Evolutionary conservation across 2,329 filamentous ascomycete genomes (phyloP).

Genomic region (Sporothrix sp.): DNA sequence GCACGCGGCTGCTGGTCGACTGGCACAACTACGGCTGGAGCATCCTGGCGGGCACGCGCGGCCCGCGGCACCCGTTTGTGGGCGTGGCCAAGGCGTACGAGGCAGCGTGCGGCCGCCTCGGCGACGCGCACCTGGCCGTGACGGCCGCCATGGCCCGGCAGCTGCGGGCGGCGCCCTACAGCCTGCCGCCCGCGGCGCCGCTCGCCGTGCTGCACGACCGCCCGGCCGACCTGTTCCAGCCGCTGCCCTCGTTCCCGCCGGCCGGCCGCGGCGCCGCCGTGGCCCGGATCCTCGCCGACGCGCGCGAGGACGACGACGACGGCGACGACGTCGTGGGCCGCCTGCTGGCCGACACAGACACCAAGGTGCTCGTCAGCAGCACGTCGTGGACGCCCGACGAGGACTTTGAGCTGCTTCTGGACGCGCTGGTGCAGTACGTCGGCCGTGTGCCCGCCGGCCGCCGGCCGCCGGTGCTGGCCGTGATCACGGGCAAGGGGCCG

Average conservation of each 20-base stretch:
- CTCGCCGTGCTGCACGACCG: conserved; percentile 75
- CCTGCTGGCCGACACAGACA: neutral
- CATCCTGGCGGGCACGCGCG: conserved; percentile 60
- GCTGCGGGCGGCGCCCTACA: conserved; percentile 54
- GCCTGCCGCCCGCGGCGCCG: conserved; percentile 42
- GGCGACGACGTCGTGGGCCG: neutral
- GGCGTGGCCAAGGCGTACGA: conserved; percentile 70
- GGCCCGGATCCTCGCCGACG: conserved; percentile 8
- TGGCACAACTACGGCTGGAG: conserved; percentile 99
- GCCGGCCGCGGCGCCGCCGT: conserved; percentile 3
- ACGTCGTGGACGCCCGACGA: conserved; percentile 98
- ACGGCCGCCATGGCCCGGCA: conserved; percentile 79
- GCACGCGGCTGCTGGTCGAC: conserved; percentile 78
- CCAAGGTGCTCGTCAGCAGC: conserved; percentile 65
- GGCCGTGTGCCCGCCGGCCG: neutral
- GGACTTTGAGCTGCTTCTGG: conserved; percentile 80
- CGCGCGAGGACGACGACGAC: neutral
- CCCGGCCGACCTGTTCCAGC: conserved; percentile 72
- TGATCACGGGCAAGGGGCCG: conserved; percentile 93
- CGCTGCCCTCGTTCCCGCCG: conserved; percentile 32
- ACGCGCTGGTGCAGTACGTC: conserved; percentile 63
- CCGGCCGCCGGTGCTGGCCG: conserved; percentile 62
- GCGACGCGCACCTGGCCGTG: conserved; percentile 73
- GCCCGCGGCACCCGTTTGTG: conserved; percentile 62
- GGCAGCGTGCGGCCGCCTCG: conserved; percentile 54